A percentile compares a stretch with the other conserved stretches of the same genome.
Conservation (phyloP, 2,329 filamentous ascomycete species). For the Arthroderma sp. region DNA sequence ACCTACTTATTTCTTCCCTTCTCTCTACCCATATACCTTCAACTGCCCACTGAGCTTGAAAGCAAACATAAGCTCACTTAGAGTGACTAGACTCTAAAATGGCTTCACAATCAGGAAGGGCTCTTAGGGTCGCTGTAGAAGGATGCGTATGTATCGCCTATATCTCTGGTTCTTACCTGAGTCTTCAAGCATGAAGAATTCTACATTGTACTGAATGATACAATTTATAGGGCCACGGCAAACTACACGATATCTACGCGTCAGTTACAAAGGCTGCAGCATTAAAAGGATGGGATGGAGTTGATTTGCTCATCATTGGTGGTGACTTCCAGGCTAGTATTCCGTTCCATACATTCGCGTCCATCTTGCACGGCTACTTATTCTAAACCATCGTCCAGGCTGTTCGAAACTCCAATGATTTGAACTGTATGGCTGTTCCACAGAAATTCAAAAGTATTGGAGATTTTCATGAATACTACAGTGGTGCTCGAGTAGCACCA, state of each 20-base stretch:
- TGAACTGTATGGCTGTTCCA: slow-evolving; percentile 81
- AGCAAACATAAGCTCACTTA: not conserved
- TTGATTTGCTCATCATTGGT: slow-evolving; percentile 87
- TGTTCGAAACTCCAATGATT: slow-evolving; percentile 73
- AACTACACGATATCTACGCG: slow-evolving; percentile 79
- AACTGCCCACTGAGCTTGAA: too few relatives aligned
- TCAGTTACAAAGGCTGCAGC: slow-evolving; percentile 57
- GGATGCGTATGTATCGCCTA: slow-evolving; percentile 6
- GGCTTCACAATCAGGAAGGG: not conserved
- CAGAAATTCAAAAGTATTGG: slow-evolving; percentile 75
- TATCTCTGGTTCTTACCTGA: not conserved
- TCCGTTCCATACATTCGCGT: not conserved
- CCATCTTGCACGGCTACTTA: not conserved
- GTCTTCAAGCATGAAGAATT: not conserved
- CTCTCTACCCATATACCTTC: too few relatives aligned
- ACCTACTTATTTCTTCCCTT: too few relatives aligned
- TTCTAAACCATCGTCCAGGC: slow-evolving; percentile 39
- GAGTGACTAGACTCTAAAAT: not conserved
- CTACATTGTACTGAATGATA: not conserved
- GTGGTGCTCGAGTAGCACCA: slow-evolving; percentile 60
- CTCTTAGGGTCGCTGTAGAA: slow-evolving; percentile 7
- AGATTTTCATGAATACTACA: slow-evolving; percentile 92
- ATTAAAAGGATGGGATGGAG: slow-evolving; percentile 60
- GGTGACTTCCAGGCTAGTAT: slow-evolving; percentile 73
- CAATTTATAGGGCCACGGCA: slow-evolving; percentile 68